These are phyloP conservation scores for Ophiostoma piceae DNA, from an alignment of 2,329 filamentous ascomycete species.

Conservation along the genomic window DNA sequence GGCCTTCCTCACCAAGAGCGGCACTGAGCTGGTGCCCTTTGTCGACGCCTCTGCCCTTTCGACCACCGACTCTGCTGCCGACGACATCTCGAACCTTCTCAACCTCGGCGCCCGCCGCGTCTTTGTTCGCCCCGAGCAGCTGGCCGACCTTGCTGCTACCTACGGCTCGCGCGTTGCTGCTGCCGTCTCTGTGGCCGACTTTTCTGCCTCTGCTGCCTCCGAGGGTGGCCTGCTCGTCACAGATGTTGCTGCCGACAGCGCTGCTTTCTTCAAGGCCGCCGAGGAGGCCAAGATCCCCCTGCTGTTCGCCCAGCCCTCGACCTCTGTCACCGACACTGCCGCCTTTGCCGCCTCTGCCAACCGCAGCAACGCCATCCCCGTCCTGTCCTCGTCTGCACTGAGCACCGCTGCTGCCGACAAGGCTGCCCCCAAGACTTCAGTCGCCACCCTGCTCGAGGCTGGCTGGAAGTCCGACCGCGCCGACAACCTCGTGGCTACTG, in stretches of 20 bases:
- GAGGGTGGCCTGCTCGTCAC: constrained; percentile 50
- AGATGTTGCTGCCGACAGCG: constrained; percentile 43
- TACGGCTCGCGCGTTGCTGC: constrained; percentile 55
- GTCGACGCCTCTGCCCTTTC: constrained; percentile 69
- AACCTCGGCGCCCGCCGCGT: constrained; percentile 80
- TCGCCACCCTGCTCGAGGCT: constrained; percentile 65
- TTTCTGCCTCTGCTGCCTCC: constrained; percentile 31
- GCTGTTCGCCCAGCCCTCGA: constrained; percentile 48
- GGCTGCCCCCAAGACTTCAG: constrained; percentile 50
- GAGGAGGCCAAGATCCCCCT: constrained; percentile 40
- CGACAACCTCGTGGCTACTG: constrained; percentile 80
- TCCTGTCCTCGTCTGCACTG: constrained; percentile 66
- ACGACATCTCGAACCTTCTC: constrained; percentile 74
- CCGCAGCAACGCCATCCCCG: constrained; percentile 57
- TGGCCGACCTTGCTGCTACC: constrained; percentile 49
- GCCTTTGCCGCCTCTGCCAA: constrained; percentile 45
- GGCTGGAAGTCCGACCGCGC: constrained; percentile 74
- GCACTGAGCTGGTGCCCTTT: constrained; percentile 56
- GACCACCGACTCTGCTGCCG: constrained; percentile 41
- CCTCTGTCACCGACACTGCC: constrained; percentile 41
- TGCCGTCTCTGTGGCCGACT: constrained; percentile 37
- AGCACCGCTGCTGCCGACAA: constrained; percentile 67
- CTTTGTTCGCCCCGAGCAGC: constrained; percentile 68
- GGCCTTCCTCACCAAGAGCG: constrained; percentile 46
- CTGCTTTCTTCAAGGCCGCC: constrained; percentile 42